Base-by-base conservation (phyloP, 805 yeast genomes). In the Wickerhamiella sergipiensis region DNA sequence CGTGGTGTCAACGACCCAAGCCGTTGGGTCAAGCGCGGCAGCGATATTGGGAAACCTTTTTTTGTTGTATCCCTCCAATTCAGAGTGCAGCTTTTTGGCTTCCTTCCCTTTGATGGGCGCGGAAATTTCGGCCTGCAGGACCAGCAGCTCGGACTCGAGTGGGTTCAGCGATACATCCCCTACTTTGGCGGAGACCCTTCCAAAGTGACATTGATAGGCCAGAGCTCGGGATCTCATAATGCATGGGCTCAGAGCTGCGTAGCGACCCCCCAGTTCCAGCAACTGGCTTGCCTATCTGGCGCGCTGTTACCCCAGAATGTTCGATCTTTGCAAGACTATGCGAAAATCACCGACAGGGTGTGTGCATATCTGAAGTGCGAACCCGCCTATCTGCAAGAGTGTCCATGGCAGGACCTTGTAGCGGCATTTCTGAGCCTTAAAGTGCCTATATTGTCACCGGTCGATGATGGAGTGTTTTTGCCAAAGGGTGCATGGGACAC, bases 121-220 rank as follows among this genome's bases (percentile, higher is more conserved):
- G 66, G 65, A 3, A 71, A 75, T 55, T 66, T 65, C 48, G 75
- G 75, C 6, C 64, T 74, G 47, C 70, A 71, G 69, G 80, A 76
- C 59, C 80, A 74, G 59, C 60, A 70, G 47, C 51, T 63, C 36
- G 78, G 74, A 0, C 57, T 75, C 4, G 68, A 70, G 55, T 76
- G 80, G 80, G 68, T 69, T 3, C 64, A 66, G 46, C 55, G 64
- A 50, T 62, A 72, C 57, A 74, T 76, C 50, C 50, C 51, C 22
- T 58, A 68, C 44, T 73, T 75, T 58, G 78, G 78, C 18, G 79
- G 79, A 29, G 71, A 76, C 57, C 64, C 71, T 0, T 63, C 62
- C 13, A 60, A 61, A 39, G 64, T 76, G 31, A 68, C 78, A 0
- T 61, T 73, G 31, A 67, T 71, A 38, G 80, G 80, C 6, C 64